Evolutionary conservation across 2,329 filamentous ascomycete genomes (phyloP).

Genomic region (Fusarium nygamai): DNA sequence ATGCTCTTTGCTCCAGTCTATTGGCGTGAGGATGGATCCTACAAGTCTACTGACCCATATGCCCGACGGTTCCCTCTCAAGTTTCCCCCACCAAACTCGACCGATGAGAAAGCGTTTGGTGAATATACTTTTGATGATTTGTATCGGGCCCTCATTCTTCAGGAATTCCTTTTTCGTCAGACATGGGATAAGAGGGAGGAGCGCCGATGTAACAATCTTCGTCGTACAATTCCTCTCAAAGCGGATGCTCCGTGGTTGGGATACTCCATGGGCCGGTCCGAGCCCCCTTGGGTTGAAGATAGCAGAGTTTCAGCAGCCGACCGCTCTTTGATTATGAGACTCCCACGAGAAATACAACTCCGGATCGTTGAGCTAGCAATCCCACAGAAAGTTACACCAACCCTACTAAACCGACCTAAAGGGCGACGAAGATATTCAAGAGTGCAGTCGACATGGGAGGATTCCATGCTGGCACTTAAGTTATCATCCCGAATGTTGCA

Average conservation of each 20-base stretch:
- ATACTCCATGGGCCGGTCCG: background rate
- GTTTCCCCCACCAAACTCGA: fast-evolving
- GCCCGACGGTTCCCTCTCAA: background rate
- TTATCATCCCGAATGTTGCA: background rate
- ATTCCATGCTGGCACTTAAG: fast-evolving
- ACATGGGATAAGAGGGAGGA: fast-evolving
- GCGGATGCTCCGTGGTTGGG: no score
- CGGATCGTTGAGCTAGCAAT: background rate
- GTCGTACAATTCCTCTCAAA: fast-evolving
- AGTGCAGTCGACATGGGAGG: background rate
- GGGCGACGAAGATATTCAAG: fast-evolving
- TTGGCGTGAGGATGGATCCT: fast-evolving
- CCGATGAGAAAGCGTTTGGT: fast-evolving
- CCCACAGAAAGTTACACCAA: background rate
- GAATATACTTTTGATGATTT: background rate
- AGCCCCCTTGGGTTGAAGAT: background rate
- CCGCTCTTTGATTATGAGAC: background rate
- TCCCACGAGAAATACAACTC: fast-evolving
- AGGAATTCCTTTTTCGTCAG: background rate
- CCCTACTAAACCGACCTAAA: fast-evolving
- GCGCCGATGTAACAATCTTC: fast-evolving
- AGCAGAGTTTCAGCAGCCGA: fast-evolving
- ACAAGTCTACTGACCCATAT: fast-evolving
- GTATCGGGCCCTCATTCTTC: background rate
- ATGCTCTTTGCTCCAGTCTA: background rate